phyloP scores from a whole-genome alignment of 2,329 filamentous ascomycete species.

The Venturia asperata region DNA sequence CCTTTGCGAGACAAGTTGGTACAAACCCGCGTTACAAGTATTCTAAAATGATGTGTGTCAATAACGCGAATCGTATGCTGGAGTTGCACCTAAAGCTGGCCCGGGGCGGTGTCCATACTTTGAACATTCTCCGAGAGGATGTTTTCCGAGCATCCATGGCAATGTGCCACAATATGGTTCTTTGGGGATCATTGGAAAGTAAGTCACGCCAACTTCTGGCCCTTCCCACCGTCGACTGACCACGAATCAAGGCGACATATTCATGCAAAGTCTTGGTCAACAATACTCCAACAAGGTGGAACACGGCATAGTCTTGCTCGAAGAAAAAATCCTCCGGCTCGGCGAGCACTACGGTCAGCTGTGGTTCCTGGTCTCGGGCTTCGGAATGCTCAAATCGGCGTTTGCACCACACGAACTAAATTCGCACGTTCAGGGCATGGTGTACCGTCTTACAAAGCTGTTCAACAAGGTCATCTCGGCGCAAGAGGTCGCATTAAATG shows the following conservation, averaged over 20 bases:
- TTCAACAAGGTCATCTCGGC: slow-evolving; percentile 5
- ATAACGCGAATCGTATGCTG: slow-evolving; percentile 11
- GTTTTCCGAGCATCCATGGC: slow-evolving; percentile 12
- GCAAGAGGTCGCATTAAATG: slow-evolving; percentile 13
- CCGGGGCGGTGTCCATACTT: neutral
- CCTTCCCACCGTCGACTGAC: neutral
- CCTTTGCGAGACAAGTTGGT: neutral
- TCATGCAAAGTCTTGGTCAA: neutral
- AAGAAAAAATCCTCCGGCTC: slow-evolving; percentile 7
- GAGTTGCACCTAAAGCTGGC: slow-evolving; percentile 10
- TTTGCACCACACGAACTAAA: slow-evolving; percentile 12
- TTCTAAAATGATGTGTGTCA: slow-evolving; percentile 15
- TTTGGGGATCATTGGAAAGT: slow-evolving; percentile 13
- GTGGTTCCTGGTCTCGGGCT: slow-evolving; percentile 2
- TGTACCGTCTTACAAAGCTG: slow-evolving; percentile 1
- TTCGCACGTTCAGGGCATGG: slow-evolving; percentile 4
- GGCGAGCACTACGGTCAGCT: slow-evolving; percentile 17
- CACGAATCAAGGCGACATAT: neutral
- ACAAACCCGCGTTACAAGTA: slow-evolving; percentile 9
- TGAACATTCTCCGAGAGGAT: slow-evolving; percentile 15
- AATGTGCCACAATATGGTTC: slow-evolving; percentile 14
- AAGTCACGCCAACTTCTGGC: neutral
- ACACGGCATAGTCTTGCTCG: slow-evolving; percentile 3
- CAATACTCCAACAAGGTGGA: neutral
- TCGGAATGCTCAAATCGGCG: slow-evolving; percentile 3